Evolutionary conservation across 1,139 yeast species (phyloP).

Genomic region (Debaryomyces subglobosus): DNA sequence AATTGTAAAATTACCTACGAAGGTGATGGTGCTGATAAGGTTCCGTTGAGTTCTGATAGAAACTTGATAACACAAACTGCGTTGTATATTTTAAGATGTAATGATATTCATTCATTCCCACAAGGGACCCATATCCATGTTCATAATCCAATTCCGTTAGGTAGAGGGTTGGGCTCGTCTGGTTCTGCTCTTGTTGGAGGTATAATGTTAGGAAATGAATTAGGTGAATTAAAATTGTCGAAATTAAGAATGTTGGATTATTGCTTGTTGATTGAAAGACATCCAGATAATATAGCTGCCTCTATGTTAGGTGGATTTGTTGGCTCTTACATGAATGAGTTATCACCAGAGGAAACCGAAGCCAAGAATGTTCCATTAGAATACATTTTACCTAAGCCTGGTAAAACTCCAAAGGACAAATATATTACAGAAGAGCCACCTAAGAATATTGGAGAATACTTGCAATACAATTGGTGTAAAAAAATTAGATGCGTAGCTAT

Average conservation of each 20-base stretch:
- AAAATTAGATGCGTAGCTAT: constrained; percentile 86
- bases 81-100: constrained; percentile 83
- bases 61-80: constrained; percentile 94
- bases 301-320: constrained; percentile 99
- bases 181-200: constrained; percentile 99
- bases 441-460: constrained; percentile 82
- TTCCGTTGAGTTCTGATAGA: constrained; percentile 74
- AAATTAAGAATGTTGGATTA: constrained; percentile 88
- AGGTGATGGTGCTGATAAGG: constrained; percentile 74
- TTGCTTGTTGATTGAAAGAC: constrained; percentile 95
- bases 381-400: constrained; percentile 78
- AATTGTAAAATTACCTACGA: constrained; percentile 73
- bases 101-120: constrained; percentile 75
- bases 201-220: constrained; percentile 84
- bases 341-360: constrained; percentile 67
- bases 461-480: constrained; percentile 81
- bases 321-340: constrained; percentile 87
- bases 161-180: constrained; percentile 96
- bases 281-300: constrained; percentile 97
- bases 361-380: constrained; percentile 83
- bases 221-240: constrained; percentile 71
- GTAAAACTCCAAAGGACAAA: constrained; percentile 60
- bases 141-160: constrained; percentile 89
- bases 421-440: constrained; percentile 60
- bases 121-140: constrained; percentile 81